phyloP scores from a whole-genome alignment of 371 early-diverging fungal species.

The Encephalitozoon cuniculi region DNA sequence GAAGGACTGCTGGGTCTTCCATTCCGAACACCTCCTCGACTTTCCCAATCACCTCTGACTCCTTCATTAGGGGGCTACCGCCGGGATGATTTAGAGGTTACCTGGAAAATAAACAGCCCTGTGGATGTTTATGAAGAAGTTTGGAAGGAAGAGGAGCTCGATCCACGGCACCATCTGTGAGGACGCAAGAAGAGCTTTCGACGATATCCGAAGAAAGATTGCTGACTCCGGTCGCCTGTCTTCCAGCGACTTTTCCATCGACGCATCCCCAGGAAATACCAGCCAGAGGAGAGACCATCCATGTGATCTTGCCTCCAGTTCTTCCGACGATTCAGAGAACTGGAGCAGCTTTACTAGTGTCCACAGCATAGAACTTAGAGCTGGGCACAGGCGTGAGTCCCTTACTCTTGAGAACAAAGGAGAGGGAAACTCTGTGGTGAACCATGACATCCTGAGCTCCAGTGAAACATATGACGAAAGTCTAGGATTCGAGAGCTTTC shows the following conservation, averaged over 20 bases:
- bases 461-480: not conserved
- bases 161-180: not conserved
- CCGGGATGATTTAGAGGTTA: not conserved
- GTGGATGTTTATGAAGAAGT: not conserved
- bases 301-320: not conserved
- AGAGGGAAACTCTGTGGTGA: not conserved
- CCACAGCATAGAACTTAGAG: not conserved
- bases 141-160: not conserved
- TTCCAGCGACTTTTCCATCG: not conserved
- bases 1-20: not conserved
- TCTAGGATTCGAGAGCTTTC: conserved; percentile 1
- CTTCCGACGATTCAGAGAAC: not conserved
- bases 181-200: not conserved
- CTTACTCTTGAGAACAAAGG: not conserved
- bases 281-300: not conserved
- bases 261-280: not conserved
- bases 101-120: conserved; percentile 2
- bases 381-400: not conserved
- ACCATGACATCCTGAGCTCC: not conserved
- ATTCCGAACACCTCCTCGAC: not conserved
- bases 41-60: not conserved
- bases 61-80: not conserved
- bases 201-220: not conserved
- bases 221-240: not conserved
- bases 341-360: not conserved